Evolutionary conservation across 1,139 yeast species (phyloP), one percentile per base, ranked within the genome.

Genomic region (Suhomyces panamericanus): DNA sequence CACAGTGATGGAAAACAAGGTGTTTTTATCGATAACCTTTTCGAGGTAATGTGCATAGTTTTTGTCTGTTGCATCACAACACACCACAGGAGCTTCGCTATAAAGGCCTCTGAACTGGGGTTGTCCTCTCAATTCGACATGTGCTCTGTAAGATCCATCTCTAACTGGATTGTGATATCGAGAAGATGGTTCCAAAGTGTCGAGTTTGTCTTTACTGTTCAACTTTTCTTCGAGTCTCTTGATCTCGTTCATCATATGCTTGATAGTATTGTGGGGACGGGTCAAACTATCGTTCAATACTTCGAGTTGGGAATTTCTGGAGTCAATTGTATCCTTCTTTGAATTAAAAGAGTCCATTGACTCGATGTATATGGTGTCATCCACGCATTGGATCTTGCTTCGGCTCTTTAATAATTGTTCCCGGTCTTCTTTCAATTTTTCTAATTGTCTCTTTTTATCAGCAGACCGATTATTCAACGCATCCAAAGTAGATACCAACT

Each of bases 81-180:
- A 74, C 32, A 89, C 70, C n/a, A 83, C 69, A 0, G 97, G 95
- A 2, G 96, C 95, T 56, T 86, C 96, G 51, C 71, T 79, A 44
- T 86, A 81, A 9, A 60, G 60, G 0, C 66, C 66, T 33, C 64
- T 58, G 41, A 78, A 69, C 13, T 68, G 61, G 0, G 57, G 47
- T 17, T 57, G 49, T n/a, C 54, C 50, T 38, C 78, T 56, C 16
- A 74, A 58, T 22, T 55, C 52, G 15, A 52, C 53, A 46, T 70
- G 77, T 0, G 69, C 69, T 9, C 56, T 55, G 44, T 61, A 66
- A 0, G 75, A 58, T 39, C 62, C 62, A 22, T 60, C 67, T 44
- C 63, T 54, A 35, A 67, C 64, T 33, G 58, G 60, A 11, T 66
- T 60, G 31, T 59, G 59, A 40, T 59, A 55, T n/a, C 60, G 46